Base-by-base conservation (phyloP, 495 filamentous ascomycete genomes). In the Pyrenula massariospora region DNA sequence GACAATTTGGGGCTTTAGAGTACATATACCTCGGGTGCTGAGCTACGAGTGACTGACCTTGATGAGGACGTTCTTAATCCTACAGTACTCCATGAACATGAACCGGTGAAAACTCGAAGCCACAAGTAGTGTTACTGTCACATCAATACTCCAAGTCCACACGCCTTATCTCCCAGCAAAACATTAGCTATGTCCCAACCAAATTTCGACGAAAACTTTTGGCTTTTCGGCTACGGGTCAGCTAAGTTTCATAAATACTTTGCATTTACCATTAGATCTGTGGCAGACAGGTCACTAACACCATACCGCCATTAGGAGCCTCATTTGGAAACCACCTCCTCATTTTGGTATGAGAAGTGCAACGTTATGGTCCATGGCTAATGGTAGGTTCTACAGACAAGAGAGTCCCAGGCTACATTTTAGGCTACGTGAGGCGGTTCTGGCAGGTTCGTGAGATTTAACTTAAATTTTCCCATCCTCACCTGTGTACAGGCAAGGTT, bases 241-340 rank as follows among this genome's bases (percentile, higher is more conserved):
- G 78, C 74, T 31, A 53, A 8, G 24, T 2, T 22, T 50, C 10
- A 42, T 10, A 52, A 52, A 21, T 21, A 1, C 1, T 22, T 24
- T 21, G 21, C 3, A 48, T 19, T 48, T 25, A 49, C 10, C 15
- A 25, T 15, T 42, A 10, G 12, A 24, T n/a, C 25, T 12, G 15
- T 10, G 25, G n/a, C n/a, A n/a, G n/a, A n/a, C n/a, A n/a, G n/a
- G n/a, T n/a, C n/a, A n/a, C n/a, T n/a, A n/a, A n/a, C n/a, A n/a
- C n/a, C 31, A 42, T 15, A 8, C 15, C 8, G 31, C 31, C 15
- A 53, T 60, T 49, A 97, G 92, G 70, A 95, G 89, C 59, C 74
- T 98, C 68, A 97, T 98, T 57, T 98, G 92, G 92, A 98, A 98
- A 67, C 92, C 93, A 22, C 94, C 93, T 52, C 93, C 94, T 53